Evolutionary conservation across 352 stramenopile genomes (phyloP).

Genomic region (Phytophthora macrochlamydospora): DNA sequence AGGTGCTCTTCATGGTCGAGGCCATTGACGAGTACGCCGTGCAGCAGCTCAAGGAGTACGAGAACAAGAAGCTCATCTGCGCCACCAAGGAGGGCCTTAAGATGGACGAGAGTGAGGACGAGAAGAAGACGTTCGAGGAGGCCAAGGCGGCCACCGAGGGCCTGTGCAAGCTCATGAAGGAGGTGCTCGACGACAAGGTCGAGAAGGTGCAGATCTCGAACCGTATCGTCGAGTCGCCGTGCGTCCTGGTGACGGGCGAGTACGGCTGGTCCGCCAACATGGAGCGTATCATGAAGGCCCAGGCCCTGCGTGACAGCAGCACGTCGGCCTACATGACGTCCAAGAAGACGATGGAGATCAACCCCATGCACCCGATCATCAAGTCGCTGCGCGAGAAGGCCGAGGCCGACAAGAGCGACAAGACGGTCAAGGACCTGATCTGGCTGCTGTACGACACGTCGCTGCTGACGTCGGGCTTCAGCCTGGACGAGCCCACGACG

Average conservation of each 20-base stretch:
- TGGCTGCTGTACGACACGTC: conserved; percentile 99
- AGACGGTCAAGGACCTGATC: conserved; percentile 99
- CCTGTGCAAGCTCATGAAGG: conserved; percentile 99
- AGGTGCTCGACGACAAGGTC: conserved; percentile 99
- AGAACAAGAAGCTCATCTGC: conserved; percentile 99
- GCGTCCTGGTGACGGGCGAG: conserved; percentile 98
- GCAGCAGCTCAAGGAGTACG: conserved; percentile 99
- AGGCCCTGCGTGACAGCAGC: conserved; percentile 97
- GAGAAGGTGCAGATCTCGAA: conserved; percentile 99
- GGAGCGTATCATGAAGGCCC: conserved; percentile 99
- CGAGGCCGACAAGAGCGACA: conserved; percentile 98
- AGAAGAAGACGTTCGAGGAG: conserved; percentile 99
- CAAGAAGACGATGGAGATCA: conserved; percentile 99
- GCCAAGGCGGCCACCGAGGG: conserved; percentile 97
- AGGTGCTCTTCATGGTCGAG: conserved; percentile 99
- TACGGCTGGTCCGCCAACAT: conserved; percentile 99
- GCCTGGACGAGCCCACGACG: conserved; percentile 97
- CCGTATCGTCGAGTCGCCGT: conserved; percentile 98
- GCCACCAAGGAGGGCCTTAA: conserved; percentile 98
- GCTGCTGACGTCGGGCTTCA: conserved; percentile 99
- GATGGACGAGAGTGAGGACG: conserved; percentile 95
- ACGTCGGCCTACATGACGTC: conserved; percentile 99
- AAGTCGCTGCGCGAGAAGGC: conserved; percentile 98
- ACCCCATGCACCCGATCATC: conserved; percentile 99
- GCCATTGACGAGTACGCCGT: conserved; percentile 99